Evolutionary conservation across 2,329 filamentous ascomycete species (phyloP).

Genomic region (Thielaviopsis punctulata): DNA sequence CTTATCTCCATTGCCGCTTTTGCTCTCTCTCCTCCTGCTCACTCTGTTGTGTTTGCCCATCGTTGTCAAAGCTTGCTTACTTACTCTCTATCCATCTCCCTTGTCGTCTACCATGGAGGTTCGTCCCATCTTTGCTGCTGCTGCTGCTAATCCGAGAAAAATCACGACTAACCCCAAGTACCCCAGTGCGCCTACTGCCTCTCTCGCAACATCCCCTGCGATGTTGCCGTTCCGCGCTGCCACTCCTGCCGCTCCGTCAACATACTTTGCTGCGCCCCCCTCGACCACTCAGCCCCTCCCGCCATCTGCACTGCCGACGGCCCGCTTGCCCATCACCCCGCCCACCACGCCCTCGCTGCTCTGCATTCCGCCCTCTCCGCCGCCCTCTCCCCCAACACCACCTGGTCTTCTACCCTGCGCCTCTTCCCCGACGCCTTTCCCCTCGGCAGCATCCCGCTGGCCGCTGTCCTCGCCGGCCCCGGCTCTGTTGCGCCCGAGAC

Average conservation of each 20-base stretch:
- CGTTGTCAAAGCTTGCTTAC: no score
- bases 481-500: neutral
- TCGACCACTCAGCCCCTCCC: neutral
- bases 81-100: neutral
- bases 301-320: neutral
- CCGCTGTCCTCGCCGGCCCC: neutral
- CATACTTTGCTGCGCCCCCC: conserved; percentile 1
- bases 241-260: neutral
- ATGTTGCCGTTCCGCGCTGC: conserved; percentile 1
- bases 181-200: conserved; percentile 2
- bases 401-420: neutral
- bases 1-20: no score
- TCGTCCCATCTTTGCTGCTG: neutral
- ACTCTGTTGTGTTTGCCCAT: no score
- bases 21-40: no score
- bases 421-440: neutral
- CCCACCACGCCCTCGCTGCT: neutral
- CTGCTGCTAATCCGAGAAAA: neutral
- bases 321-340: conserved; percentile 1
- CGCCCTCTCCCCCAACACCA: neutral
- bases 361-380: neutral
- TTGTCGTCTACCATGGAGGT: neutral
- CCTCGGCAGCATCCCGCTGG: neutral
- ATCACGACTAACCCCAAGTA: neutral
- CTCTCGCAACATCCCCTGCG: neutral